Percentiles rank a stretch among this genome's conserved stretches.
Evolutionary conservation across 495 filamentous ascomycete genomes (phyloP).

Genomic region (Hypoxylon rickii): DNA sequence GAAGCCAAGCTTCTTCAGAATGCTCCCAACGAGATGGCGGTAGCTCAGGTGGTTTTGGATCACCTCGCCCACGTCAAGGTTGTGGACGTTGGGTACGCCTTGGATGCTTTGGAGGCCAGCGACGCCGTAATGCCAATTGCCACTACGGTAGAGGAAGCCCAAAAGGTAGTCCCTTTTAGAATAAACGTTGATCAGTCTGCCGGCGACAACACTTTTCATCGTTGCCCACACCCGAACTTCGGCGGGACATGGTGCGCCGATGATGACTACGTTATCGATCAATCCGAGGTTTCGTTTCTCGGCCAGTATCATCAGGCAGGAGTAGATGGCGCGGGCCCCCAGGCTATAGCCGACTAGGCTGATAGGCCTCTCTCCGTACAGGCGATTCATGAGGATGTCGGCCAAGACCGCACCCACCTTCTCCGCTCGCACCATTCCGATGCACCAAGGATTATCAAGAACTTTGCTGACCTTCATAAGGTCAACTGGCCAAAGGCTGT

Average conservation of each 20-base stretch:
- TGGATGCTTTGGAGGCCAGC: slow-evolving; percentile 60
- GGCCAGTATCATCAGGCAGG: slow-evolving; percentile 75
- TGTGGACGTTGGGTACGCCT: slow-evolving; percentile 61
- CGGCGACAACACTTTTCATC: slow-evolving; percentile 60
- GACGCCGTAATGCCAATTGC: slow-evolving; percentile 59
- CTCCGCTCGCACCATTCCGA: slow-evolving; percentile 79
- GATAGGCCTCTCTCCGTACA: slow-evolving; percentile 86
- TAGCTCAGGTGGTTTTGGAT: slow-evolving; percentile 60
- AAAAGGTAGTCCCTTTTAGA: slow-evolving; percentile 64
- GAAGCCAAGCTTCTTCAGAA: slow-evolving; percentile 59
- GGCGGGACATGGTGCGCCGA: slow-evolving; percentile 78
- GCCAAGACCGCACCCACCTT: slow-evolving; percentile 86
- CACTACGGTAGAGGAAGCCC: slow-evolving; percentile 61
- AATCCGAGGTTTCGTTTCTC: slow-evolving; percentile 82
- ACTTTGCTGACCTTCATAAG: slow-evolving; percentile 79
- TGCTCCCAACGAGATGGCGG: slow-evolving; percentile 56
- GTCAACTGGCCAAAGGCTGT: slow-evolving; percentile 74
- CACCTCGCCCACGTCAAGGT: slow-evolving; percentile 59
- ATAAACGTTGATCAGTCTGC: slow-evolving; percentile 63
- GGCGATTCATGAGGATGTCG: slow-evolving; percentile 84
- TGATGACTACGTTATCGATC: slow-evolving; percentile 81
- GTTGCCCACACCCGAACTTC: slow-evolving; percentile 56
- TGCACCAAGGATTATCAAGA: slow-evolving; percentile 87
- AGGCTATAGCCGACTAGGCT: slow-evolving; percentile 88
- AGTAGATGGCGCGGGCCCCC: slow-evolving; percentile 87